A percentile compares a stretch with the other conserved stretches of the same genome.
phyloP scores from a whole-genome alignment of 495 filamentous ascomycete genomes.

The Podospora fimiseda region DNA sequence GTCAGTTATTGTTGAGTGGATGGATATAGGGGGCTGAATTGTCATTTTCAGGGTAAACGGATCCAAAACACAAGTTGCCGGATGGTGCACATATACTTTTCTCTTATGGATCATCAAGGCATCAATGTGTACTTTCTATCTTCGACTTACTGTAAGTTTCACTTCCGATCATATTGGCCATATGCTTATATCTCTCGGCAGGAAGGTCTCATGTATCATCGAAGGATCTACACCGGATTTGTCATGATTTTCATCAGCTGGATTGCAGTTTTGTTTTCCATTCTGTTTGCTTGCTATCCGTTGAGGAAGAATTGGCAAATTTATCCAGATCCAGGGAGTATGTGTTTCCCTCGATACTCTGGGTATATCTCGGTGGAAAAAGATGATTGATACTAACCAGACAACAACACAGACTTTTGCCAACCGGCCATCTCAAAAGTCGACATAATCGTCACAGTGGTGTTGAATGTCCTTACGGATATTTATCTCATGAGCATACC shows the following conservation, averaged over 20 bases:
- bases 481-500: conserved; percentile 49
- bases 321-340: conserved; percentile 48
- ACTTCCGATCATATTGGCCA: too few relatives aligned
- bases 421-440: conserved; percentile 43
- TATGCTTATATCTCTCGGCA: too few relatives aligned
- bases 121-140: conserved; percentile 54
- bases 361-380: too few relatives aligned
- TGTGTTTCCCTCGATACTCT: conserved; percentile 7
- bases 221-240: conserved; percentile 50
- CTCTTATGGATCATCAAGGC: conserved; percentile 55
- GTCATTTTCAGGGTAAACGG: conserved; percentile 40
- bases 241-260: conserved; percentile 46
- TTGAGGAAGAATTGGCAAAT: conserved; percentile 51
- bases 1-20: background rate
- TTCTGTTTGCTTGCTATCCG: conserved; percentile 48
- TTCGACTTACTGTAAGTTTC: conserved; percentile 50
- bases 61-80: conserved; percentile 54
- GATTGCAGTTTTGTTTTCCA: conserved; percentile 46
- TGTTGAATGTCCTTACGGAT: conserved; percentile 45
- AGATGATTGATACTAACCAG: background rate
- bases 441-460: conserved; percentile 41
- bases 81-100: conserved; percentile 53
- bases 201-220: conserved; percentile 43
- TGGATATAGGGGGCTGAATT: background rate
- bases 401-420: conserved; percentile 34